Conservation (phyloP, 768 basidiomycete species). For the Hericium rajendrae region DNA sequence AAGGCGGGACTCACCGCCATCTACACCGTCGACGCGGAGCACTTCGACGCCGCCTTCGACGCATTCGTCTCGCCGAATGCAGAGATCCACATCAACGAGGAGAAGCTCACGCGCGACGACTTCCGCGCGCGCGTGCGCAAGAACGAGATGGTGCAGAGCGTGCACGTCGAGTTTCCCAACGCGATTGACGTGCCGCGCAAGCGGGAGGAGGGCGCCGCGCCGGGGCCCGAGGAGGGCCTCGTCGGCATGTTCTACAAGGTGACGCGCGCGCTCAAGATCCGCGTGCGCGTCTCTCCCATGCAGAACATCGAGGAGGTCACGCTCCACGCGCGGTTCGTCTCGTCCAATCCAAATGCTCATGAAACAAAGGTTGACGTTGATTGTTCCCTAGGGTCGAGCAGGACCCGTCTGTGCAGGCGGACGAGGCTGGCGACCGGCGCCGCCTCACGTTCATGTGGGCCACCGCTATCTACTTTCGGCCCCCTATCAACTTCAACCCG, state of each 20-base stretch:
- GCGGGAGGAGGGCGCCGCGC: not conserved
- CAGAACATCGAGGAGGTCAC: not conserved
- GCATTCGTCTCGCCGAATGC: not conserved
- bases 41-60: not conserved
- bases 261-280: not conserved
- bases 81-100: not conserved
- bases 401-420: not conserved
- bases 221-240: not conserved
- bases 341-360: not conserved
- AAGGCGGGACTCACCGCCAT: not conserved
- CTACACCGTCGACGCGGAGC: not conserved
- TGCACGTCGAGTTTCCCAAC: not conserved
- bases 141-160: not conserved
- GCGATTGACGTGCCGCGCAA: not conserved
- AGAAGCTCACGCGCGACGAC: not conserved
- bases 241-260: constrained; percentile 2
- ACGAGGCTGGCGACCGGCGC: not conserved
- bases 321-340: not conserved
- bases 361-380: not conserved
- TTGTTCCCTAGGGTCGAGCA: not conserved
- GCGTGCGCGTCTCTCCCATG: constrained; percentile 3
- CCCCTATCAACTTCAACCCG: not conserved
- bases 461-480: not conserved
- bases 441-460: not conserved
- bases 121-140: not conserved